Evolutionary conservation across 2,329 filamentous ascomycete species (phyloP).

Genomic region (Aspergillus clavatus): DNA sequence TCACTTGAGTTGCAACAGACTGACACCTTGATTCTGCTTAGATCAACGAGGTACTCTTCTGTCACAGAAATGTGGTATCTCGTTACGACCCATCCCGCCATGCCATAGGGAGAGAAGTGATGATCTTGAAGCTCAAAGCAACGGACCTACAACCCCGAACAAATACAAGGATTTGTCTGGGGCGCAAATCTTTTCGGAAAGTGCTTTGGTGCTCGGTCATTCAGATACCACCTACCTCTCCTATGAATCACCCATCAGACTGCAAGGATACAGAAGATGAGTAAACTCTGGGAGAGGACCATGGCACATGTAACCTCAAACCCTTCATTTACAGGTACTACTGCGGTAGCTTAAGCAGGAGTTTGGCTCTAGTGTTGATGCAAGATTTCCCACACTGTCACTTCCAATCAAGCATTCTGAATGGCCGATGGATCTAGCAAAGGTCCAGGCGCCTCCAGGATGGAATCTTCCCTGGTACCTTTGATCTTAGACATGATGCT

Average conservation of each 20-base stretch:
- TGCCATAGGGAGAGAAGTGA: neutral
- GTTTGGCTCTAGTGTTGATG: neutral
- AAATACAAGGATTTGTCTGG: too few species aligned
- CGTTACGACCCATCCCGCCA: too few species aligned
- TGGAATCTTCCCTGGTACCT: neutral
- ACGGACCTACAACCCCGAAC: too few species aligned
- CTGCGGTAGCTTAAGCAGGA: neutral
- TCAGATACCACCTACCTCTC: too few species aligned
- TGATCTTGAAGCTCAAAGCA: too few species aligned
- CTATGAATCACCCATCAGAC: too few species aligned
- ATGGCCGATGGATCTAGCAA: neutral
- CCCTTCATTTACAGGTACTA: neutral
- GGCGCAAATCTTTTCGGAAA: too few species aligned
- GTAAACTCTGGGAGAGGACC: neutral
- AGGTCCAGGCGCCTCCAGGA: conserved; percentile 3
- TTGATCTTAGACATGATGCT: neutral
- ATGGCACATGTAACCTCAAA: neutral
- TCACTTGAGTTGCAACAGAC: conserved; percentile 6
- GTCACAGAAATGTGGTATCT: neutral
- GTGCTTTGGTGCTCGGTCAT: too few species aligned
- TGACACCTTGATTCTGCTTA: conserved; percentile 4
- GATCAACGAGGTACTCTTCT: neutral
- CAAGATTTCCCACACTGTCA: conserved; percentile 11
- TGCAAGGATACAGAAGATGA: neutral
- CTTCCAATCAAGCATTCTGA: conserved; percentile 1